Conservation (phyloP, 306 rosid genomes). For the Medicago ruthenica region DNA sequence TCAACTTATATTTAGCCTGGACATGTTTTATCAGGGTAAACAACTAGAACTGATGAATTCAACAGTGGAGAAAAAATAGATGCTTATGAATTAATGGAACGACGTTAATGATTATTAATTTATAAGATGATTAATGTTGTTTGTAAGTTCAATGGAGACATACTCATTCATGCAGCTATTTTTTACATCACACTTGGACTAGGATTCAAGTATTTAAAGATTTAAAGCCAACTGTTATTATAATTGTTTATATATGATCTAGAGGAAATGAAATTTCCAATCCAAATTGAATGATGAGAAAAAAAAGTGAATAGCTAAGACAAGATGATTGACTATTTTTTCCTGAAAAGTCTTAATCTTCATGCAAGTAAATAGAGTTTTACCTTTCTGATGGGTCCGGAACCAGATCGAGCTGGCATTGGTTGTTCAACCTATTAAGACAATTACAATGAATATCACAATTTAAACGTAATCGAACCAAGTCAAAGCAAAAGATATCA, state of each 20-base stretch:
- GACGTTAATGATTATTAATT: no score
- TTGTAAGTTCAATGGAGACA: no score
- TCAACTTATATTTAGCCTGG: conserved; percentile 19
- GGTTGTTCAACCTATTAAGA: conserved; percentile 72
- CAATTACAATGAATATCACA: conserved; percentile 39
- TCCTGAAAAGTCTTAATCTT: background rate
- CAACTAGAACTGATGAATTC: conserved; percentile 15
- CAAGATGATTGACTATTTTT: no score
- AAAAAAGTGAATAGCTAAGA: no score
- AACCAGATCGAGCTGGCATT: conserved; percentile 64
- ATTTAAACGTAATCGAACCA: conserved; percentile 18
- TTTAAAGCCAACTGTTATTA: conserved; percentile 17
- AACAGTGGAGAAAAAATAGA: background rate
- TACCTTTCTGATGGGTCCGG: conserved; percentile 88
- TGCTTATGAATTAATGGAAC: background rate
- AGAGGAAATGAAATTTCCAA: no score
- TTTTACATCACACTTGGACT: no score
- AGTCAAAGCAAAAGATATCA: conserved; percentile 13
- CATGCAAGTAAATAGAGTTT: conserved; percentile 23
- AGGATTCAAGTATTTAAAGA: background rate
- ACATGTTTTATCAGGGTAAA: conserved; percentile 15
- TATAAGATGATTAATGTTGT: no score
- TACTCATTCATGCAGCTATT: no score
- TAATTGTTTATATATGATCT: background rate
- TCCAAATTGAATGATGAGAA: no score